Conservation (phyloP, 306 rosid genomes). For the Acacia acuminata region DNA sequence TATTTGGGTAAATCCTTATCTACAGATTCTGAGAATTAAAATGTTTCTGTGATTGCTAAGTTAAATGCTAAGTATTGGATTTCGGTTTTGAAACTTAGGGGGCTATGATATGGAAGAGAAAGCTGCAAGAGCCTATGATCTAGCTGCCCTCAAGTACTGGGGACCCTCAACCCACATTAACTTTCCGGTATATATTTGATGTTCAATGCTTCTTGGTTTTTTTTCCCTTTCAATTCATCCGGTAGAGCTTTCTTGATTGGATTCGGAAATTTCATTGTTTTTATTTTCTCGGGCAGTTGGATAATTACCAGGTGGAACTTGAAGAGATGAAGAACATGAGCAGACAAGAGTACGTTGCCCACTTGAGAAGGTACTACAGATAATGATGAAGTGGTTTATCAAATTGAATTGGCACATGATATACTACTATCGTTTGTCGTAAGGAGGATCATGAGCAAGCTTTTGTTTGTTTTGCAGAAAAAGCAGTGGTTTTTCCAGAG, state of each 20-base stretch:
- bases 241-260: background rate
- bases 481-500: conserved; percentile 97
- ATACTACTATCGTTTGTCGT: background rate
- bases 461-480: conserved; percentile 57
- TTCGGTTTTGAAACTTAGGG: conserved; percentile 46
- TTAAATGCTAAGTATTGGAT: background rate
- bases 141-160: conserved; percentile 97
- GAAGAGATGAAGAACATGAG: conserved; percentile 98
- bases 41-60: background rate
- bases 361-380: conserved; percentile 71
- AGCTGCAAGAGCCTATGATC: conserved; percentile 99
- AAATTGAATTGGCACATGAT: background rate
- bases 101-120: conserved; percentile 99
- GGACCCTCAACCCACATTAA: conserved; percentile 92
- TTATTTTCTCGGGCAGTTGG: conserved; percentile 51
- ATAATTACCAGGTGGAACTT: conserved; percentile 64
- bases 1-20: conserved; percentile 67
- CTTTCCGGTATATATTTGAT: conserved; percentile 61
- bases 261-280: background rate
- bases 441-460: background rate
- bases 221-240: background rate
- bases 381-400: background rate
- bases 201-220: background rate
- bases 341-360: conserved; percentile 95
- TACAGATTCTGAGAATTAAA: background rate